Base-by-base conservation (phyloP, 192 early-diverging fungal species). In the Coemansia sp. region DNA sequence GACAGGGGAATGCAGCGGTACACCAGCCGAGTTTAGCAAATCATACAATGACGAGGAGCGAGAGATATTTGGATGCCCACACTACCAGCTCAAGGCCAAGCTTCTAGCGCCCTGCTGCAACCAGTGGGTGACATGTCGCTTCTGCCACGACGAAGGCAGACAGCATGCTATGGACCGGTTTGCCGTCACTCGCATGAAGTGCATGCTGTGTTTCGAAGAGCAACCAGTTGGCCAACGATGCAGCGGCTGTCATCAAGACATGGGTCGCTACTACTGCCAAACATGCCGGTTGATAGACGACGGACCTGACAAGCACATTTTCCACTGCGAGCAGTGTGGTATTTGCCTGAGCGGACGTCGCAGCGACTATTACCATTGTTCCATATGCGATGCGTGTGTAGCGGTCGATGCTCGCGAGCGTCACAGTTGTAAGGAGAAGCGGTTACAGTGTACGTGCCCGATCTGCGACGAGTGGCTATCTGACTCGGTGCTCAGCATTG, bases 381-480 rank as follows among this genome's bases (percentile, higher is more conserved):
- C 85, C 42, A 90, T 87, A 34, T 99, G 96, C 63, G 92, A 96
- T 53, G 89, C 93, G 0, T 99, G 96, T 67, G 92, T 99, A 85
- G 85, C 85, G 10, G 88, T 93, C 14, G 46, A 69, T 24, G 83
- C 91, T 14, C 87, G 91, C 63, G 84, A 87, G 31, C 83, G 84
- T 10, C 96, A 99, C 74, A 86, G 89, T 51, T 99, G 96, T 69
- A 94, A 92, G 51, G 96, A 99, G 73, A 85, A 89, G 55, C 94
- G 92, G 42, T 65, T 99, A 37, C 93, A 96, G 64, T 86, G 88
- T 59, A 91, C 97, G 72, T 99, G 96, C 62, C 95, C 95, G 5
- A 96, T 99, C 60, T 99, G 96, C 82, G 93, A 94, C 24, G 95
- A 99, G 67, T 91, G 89, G 71, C 89, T 99, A 85, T 94, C 95